Base-by-base conservation (phyloP, 495 filamentous ascomycete species). In the Podospora didyma region DNA sequence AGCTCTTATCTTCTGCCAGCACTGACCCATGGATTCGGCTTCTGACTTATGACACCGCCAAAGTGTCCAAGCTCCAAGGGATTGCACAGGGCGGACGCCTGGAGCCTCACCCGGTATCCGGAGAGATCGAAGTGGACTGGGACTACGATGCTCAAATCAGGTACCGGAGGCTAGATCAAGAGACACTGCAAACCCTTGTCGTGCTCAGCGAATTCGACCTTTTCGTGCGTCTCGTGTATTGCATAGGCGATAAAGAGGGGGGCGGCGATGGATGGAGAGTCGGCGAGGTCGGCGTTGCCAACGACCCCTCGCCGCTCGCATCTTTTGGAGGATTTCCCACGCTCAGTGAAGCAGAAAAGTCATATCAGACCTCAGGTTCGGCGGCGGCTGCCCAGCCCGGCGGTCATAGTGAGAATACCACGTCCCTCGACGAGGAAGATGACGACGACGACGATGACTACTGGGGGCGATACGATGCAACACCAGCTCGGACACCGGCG, bases 401-500 rank as follows among this genome's bases (percentile, higher is more conserved):
- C 46, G 46, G 22, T 21, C 53, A 42, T 35, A 52, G 42, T 11
- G 49, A 35, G 21, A 62, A 60, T 26, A 63, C 58, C 12, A 39
- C 56, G 10, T 45, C 56, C 14, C 55, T n/a, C 31, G 52, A 20
- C 52, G 54, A 45, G 22, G 41, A 75, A 2, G 79, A 80, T 0
- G 86, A 88, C 0, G 87, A 89, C 17, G 90, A 95, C 26, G 92
- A 96, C 56, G 92, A 92, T 58, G 89, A 85, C 62, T 98, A 97
- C 71, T 98, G 94, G 94, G 90, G 86, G 26, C 86, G 86, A 58
- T 98, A 98, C 68, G 94, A 97, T 75, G 82, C 85, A 9, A 94
- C 90, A 11, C 89, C 89, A 1, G 83, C 82, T 7, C 79, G 83
- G 34, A 93, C 91, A 19, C 93, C 93, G 6, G 83, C 84, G 1